Conservation (phyloP, 73 alveolate species). For the Paramecium sexaurelia region DNA sequence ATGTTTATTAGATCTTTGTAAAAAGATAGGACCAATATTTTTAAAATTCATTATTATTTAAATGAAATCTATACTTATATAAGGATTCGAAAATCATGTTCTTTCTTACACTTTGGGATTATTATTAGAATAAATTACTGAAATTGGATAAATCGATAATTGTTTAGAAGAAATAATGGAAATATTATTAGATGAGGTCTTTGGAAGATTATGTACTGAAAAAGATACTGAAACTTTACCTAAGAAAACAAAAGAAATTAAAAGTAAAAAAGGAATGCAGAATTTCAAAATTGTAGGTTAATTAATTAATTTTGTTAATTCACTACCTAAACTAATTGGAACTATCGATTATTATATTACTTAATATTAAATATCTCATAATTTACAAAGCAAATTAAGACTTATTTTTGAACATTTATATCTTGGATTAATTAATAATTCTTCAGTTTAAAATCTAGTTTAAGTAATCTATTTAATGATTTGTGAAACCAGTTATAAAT, state of each 20-base stretch:
- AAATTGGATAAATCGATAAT: background rate
- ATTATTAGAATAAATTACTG: background rate
- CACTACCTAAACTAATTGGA: constrained; percentile 43
- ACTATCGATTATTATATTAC: constrained; percentile 37
- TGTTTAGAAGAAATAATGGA: constrained; percentile 12
- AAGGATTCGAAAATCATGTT: constrained; percentile 56
- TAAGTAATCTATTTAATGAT: constrained; percentile 25
- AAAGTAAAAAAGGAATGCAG: constrained; percentile 28
- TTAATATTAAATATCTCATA: background rate
- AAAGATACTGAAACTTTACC: constrained; percentile 32
- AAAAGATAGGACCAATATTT: constrained; percentile 3
- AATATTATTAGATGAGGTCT: constrained; percentile 24
- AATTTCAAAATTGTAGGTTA: constrained; percentile 13
- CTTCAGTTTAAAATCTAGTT: background rate
- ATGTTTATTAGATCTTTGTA: background rate
- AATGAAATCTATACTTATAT: background rate
- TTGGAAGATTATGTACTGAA: constrained; percentile 6
- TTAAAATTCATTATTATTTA: constrained; percentile 14
- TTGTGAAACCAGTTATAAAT: constrained; percentile 13
- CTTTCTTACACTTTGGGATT: constrained; percentile 5
- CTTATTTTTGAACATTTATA: constrained; percentile 33
- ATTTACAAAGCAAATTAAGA: background rate
- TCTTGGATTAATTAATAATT: background rate
- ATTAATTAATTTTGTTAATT: constrained; percentile 42
- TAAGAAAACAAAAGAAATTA: constrained; percentile 33